Conservation (phyloP, 768 basidiomycete genomes). For the Epithele typhae region DNA sequence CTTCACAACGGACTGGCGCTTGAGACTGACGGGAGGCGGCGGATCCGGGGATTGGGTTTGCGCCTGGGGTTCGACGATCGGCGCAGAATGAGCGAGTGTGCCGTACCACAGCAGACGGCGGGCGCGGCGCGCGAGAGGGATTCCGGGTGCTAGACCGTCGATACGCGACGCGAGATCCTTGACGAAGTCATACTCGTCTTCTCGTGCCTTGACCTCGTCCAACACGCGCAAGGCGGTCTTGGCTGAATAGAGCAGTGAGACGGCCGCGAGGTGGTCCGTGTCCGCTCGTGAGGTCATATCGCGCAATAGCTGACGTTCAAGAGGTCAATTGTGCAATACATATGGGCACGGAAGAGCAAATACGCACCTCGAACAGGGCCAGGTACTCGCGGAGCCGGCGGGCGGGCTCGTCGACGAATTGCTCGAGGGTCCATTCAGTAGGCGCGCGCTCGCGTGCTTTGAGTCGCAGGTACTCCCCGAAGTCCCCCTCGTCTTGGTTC, state of each 20-base stretch:
- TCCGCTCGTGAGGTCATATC: conserved; percentile 67
- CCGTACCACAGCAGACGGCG: conserved; percentile 65
- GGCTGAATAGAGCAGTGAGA: conserved; percentile 61
- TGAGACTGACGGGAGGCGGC: not conserved
- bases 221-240: conserved; percentile 72
- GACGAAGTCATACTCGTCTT: conserved; percentile 80
- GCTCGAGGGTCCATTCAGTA: conserved; percentile 59
- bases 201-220: conserved; percentile 79
- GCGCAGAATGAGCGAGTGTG: not conserved
- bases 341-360: no score
- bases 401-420: conserved; percentile 72
- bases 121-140: conserved; percentile 62
- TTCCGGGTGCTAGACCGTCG: conserved; percentile 49
- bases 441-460: conserved; percentile 35
- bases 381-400: conserved; percentile 69
- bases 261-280: conserved; percentile 63
- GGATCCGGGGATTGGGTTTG: no score
- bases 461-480: conserved; percentile 80
- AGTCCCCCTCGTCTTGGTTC: conserved; percentile 48
- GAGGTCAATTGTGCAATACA: no score
- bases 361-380: conserved; percentile 65
- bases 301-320: conserved; percentile 67
- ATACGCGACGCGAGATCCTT: conserved; percentile 58
- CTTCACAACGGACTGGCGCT: not conserved
- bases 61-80: no score